phyloP scores from a whole-genome alignment of 1,139 yeast genomes.

The Saccharomyces hybrid region DNA sequence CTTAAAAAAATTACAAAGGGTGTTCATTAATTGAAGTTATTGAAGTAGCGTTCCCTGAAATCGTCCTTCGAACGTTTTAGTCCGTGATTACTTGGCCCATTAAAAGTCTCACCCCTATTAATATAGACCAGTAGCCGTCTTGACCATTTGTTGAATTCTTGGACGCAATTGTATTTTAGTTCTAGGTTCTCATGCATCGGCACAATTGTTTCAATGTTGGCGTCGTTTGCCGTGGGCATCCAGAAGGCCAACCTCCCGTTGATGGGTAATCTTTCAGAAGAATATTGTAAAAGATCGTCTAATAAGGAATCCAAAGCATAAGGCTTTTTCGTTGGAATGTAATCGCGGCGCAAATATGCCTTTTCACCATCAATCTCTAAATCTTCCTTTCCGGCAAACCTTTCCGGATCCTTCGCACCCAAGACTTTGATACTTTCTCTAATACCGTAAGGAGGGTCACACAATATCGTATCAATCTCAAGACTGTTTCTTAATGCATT shows the following conservation, averaged over 20 bases:
- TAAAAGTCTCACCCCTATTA: slow-evolving; percentile 50
- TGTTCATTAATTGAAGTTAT: slow-evolving; percentile 42
- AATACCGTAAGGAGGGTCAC: slow-evolving; percentile 98
- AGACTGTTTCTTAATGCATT: slow-evolving; percentile 64
- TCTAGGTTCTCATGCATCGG: slow-evolving; percentile 75
- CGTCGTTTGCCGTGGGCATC: slow-evolving; percentile 98
- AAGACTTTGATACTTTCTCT: slow-evolving; percentile 91
- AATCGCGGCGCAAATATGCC: slow-evolving; percentile 73
- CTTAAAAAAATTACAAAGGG: not conserved
- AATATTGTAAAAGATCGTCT: slow-evolving; percentile 66
- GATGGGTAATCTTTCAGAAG: slow-evolving; percentile 61
- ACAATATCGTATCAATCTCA: slow-evolving; percentile 69
- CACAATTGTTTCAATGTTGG: slow-evolving; percentile 57
- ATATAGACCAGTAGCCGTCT: slow-evolving; percentile 75
- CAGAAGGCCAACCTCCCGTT: slow-evolving; percentile 84
- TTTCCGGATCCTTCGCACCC: slow-evolving; percentile 66
- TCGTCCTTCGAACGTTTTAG: slow-evolving; percentile 35
- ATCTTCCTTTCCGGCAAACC: slow-evolving; percentile 55
- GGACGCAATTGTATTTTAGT: slow-evolving; percentile 68
- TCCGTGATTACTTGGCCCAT: slow-evolving; percentile 48
- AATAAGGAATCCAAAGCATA: slow-evolving; percentile 70
- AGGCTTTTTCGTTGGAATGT: slow-evolving; percentile 88
- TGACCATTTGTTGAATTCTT: slow-evolving; percentile 88
- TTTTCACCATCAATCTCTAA: slow-evolving; percentile 67
- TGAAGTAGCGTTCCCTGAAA: slow-evolving; percentile 76